Evolutionary conservation across 176 grass and related monocot genomes (phyloP).

Genomic region (Oryza nivara): DNA sequence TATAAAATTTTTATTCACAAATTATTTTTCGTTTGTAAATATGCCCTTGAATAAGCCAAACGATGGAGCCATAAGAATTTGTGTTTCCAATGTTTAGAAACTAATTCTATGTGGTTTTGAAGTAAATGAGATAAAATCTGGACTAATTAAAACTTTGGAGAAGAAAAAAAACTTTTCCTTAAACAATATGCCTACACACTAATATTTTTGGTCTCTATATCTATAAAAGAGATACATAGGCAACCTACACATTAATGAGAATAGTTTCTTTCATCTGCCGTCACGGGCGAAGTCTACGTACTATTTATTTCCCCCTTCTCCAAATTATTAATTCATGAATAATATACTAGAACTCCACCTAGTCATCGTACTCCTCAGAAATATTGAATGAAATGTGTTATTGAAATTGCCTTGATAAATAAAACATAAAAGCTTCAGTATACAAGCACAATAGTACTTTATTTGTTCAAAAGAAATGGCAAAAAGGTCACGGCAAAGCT

Average conservation of each 20-base stretch:
- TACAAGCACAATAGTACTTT: background rate
- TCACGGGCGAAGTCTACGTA: no score
- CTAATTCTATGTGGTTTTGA: background rate
- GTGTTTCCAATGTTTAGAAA: no score
- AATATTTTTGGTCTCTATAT: no score
- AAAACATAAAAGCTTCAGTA: background rate
- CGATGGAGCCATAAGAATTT: no score
- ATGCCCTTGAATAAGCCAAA: no score
- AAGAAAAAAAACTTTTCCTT: background rate
- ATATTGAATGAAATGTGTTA: background rate
- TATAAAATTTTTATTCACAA: no score
- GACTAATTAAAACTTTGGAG: background rate
- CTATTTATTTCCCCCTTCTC: background rate
- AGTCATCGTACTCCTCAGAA: background rate
- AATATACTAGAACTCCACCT: background rate
- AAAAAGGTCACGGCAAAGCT: background rate
- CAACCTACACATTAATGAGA: background rate
- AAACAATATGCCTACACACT: background rate
- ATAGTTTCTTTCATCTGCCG: background rate
- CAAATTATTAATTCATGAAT: background rate
- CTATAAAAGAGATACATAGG: no score
- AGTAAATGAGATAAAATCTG: background rate
- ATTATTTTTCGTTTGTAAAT: no score
- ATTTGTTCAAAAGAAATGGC: background rate
- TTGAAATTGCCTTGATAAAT: background rate